A percentile compares a stretch with the other conserved stretches of the same genome.
phyloP scores from a whole-genome alignment of 805 yeast genomes.

The Ogataea trehaloabstinens region DNA sequence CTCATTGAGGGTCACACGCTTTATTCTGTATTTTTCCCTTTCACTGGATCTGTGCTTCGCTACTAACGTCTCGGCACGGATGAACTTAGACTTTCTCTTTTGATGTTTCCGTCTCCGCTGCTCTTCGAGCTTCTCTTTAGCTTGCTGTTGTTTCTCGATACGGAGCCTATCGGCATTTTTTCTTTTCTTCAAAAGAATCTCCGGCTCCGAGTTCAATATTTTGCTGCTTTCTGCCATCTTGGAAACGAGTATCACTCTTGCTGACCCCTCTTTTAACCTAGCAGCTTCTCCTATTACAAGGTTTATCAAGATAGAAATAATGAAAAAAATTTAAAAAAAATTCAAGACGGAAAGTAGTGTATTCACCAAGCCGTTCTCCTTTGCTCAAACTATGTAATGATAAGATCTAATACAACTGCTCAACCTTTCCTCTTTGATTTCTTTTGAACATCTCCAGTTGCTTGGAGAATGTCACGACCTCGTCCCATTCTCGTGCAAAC shows the following conservation, averaged over 20 bases:
- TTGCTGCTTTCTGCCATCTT: slow-evolving; percentile 10
- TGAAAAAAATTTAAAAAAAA: too few relatives aligned
- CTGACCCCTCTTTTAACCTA: too few relatives aligned
- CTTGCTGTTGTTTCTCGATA: slow-evolving; percentile 68
- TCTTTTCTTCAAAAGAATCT: slow-evolving; percentile 72
- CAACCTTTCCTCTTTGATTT: slow-evolving; percentile 28
- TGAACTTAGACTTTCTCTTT: slow-evolving; percentile 50
- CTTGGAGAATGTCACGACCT: slow-evolving; percentile 10
- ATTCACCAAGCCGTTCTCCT: too few relatives aligned
- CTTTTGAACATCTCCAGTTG: slow-evolving; percentile 22
- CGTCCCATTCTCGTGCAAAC: slow-evolving; percentile 25
- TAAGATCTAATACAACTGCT: slow-evolving; percentile 28
- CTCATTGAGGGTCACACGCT: slow-evolving; percentile 58
- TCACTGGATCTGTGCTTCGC: slow-evolving; percentile 62
- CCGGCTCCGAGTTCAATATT: slow-evolving; percentile 67
- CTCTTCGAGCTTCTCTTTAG: slow-evolving; percentile 47
- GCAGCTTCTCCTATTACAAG: too few relatives aligned
- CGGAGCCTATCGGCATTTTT: slow-evolving; percentile 74
- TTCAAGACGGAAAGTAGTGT: too few relatives aligned
- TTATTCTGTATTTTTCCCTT: slow-evolving; percentile 67
- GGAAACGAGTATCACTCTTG: not conserved
- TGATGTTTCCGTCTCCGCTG: slow-evolving; percentile 42
- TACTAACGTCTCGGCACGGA: slow-evolving; percentile 73
- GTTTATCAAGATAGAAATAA: too few relatives aligned
- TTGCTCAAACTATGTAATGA: too few relatives aligned